Percentiles rank a stretch among this genome's conserved stretches.
Conservation (phyloP, 306 rosid genomes). For the Prunus campanulata region DNA sequence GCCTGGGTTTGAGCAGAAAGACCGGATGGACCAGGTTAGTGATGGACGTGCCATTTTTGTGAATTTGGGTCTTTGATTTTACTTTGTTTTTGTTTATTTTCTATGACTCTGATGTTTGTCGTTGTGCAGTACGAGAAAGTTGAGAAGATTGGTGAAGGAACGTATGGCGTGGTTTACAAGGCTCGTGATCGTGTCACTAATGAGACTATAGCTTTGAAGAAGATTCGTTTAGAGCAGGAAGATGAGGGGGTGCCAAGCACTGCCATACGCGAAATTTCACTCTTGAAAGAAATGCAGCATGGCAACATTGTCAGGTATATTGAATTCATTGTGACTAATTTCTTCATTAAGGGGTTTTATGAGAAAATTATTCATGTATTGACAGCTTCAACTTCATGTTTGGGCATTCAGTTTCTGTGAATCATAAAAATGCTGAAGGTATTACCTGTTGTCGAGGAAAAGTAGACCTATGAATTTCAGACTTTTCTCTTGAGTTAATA, state of each 20-base stretch:
- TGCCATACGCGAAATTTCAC: conserved; percentile 88
- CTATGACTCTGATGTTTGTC: conserved; percentile 13
- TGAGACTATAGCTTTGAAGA: conserved; percentile 82
- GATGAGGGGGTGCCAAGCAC: conserved; percentile 95
- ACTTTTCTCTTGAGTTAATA: background rate
- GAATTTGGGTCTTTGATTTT: background rate
- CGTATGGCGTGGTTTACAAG: conserved; percentile 92
- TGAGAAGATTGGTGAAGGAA: conserved; percentile 93
- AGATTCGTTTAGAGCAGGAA: conserved; percentile 90
- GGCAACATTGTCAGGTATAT: conserved; percentile 80
- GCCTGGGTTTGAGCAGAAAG: conserved; percentile 1
- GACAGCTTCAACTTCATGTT: conserved; percentile 1
- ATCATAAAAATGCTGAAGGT: background rate
- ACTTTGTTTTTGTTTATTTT: background rate
- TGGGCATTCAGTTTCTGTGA: background rate
- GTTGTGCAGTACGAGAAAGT: conserved; percentile 77
- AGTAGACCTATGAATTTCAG: conserved; percentile 1
- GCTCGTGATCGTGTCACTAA: conserved; percentile 79
- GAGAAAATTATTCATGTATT: background rate
- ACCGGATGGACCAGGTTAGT: conserved; percentile 21
- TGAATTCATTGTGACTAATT: background rate
- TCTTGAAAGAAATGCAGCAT: conserved; percentile 88
- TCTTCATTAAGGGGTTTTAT: background rate
- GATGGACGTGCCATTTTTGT: background rate
- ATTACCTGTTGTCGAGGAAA: background rate